Evolutionary conservation across 192 early-diverging fungal species (phyloP), one percentile per base, ranked within the genome.

Genomic region (Podila horticola): DNA sequence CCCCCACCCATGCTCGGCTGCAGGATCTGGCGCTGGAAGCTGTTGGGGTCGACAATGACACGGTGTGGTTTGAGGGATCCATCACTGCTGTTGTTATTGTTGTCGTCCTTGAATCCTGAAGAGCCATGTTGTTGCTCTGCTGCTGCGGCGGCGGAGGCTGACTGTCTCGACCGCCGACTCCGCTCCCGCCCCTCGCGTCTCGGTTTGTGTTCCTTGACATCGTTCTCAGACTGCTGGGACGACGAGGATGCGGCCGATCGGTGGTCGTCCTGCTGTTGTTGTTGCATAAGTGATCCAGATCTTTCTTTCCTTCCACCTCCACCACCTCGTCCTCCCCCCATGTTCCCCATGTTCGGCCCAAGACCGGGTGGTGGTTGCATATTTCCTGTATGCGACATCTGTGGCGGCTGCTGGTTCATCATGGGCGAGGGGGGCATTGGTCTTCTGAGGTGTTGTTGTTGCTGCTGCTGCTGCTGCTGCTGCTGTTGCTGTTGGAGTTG

Each of bases 21-120:
- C 28, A 81, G 50, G 29, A 68, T 72, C 38, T 81, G 77, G 15
- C 77, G 64, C 55, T 81, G 77, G 62, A 81, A 81, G 30, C 77
- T 81, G 57, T 81, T 81, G 13, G 77, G 77, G 33, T 81, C 77
- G 9, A 81, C 71, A 66, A 81, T 73, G 41, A 81, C 66, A 10
- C 77, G 77, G n/a, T 72, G 77, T 5, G 24, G 29, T n/a, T 38
- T 55, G 17, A 72, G 75, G 19, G 55, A 31, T 15, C 67, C 66
- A 52, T 30, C 64, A 58, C 41, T 51, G 33, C 30, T 74, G 66
- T 48, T 66, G 57, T 51, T 68, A 58, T 64, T 49, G 50, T 9
- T 55, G 24, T 55, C 52, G 1, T 55, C 52, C 24, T 55, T 55
- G 52, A 24, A 55, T 2, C 52, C 52, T 55, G 34, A 36, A 10